Base-by-base conservation (phyloP, 495 filamentous ascomycete species). In the Copromyces sp. region DNA sequence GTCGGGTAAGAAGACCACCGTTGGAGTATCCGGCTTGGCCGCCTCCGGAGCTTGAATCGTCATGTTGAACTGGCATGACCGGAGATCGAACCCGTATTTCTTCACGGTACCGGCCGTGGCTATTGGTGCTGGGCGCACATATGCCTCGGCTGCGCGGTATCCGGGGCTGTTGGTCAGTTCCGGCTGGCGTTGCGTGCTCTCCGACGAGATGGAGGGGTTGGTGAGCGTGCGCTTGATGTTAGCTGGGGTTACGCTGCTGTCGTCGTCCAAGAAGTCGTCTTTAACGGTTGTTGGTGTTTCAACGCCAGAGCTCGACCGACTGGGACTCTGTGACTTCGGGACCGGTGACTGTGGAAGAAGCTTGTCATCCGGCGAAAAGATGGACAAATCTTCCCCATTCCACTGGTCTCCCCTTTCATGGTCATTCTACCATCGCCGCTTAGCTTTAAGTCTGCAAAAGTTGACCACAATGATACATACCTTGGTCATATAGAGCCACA, bases 341-440 rank as follows among this genome's bases (percentile, higher is more conserved):
- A 85, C 42, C 35, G 82, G 78, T 73, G 84, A 82, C 79, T 86
- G 80, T 16, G 89, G 88, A 0, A 97, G 84, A 35, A 89, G 86
- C 32, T 87, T 87, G 78, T 99, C 95, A 75, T 99, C 94, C 3
- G 85, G 73, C 0, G 93, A 97, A 77, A 88, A 92, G 41, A 99
- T 96, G 9, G 93, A 97, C 20, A 99, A 84, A 82, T 99, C 95
- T 76, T 99, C 95, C 39, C 95, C 95, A 74, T 99, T 98, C 95
- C 95, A 99, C 61, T 93, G 89, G 77, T 99, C 95, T 41, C 95
- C 96, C 85, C 92, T 92, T 77, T 91, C 85, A 75, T 99, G 95
- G 71, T 90, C 90, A 79, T 98, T 99, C 86, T 92, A 53, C 70
- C 9, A 72, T 45, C 5, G 71, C 37, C 40, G 14, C 16, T 35